These are phyloP conservation scores for Casuarina cunninghamiana DNA, from an alignment of 306 rosid species.

Conservation along the genomic window DNA sequence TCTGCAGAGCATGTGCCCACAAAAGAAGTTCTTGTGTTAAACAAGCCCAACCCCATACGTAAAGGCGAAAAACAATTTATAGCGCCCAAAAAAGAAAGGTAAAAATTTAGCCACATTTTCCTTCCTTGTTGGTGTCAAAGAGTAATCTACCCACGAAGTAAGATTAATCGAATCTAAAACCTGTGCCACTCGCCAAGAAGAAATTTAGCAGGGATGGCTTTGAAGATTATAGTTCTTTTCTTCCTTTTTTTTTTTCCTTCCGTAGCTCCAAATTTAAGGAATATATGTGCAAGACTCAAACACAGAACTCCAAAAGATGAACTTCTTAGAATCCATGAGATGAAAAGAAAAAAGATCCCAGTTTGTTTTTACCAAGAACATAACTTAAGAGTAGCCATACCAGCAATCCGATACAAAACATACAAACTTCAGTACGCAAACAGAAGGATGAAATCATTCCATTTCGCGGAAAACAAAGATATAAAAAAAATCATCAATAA, in stretches of 20 bases:
- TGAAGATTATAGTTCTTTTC: too few species aligned
- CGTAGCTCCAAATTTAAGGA: neutral
- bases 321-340: conserved; percentile 6
- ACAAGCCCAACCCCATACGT: neutral
- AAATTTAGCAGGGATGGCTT: too few species aligned
- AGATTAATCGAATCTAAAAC: neutral
- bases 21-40: neutral
- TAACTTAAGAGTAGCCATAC: neutral
- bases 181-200: neutral
- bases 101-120: neutral
- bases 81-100: neutral
- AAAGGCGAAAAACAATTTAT: neutral
- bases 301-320: neutral
- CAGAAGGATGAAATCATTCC: neutral
- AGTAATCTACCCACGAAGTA: too few species aligned
- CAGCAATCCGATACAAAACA: neutral
- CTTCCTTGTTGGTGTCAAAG: too few species aligned
- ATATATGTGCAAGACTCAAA: neutral
- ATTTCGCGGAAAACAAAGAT: neutral
- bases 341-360: neutral
- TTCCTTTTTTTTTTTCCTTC: too few species aligned
- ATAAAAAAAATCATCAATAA: neutral
- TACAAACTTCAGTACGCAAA: neutral
- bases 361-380: neutral
- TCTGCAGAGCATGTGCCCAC: conserved; percentile 17